Conservation (phyloP, 2,329 filamentous ascomycete genomes). For the Pyrenophora seminiperda region DNA sequence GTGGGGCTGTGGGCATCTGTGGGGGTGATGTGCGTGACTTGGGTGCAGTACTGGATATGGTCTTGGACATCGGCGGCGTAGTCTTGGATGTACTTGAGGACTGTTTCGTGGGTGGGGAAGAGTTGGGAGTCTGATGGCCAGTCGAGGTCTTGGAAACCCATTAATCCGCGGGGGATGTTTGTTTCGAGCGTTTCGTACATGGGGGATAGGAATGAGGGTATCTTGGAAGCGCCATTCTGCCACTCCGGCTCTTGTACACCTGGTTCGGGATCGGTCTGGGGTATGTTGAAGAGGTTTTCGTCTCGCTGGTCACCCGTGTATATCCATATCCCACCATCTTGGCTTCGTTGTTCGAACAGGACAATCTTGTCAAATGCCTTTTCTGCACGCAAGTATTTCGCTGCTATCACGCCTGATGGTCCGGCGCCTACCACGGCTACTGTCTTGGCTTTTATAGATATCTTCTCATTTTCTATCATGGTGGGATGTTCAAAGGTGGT, state of each 20-base stretch:
- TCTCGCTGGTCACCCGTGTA: constrained; percentile 63
- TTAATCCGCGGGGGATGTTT: constrained; percentile 81
- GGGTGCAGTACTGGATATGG: constrained; percentile 71
- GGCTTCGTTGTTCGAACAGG: constrained; percentile 79
- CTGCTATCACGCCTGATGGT: constrained; percentile 75
- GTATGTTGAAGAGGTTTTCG: constrained; percentile 58
- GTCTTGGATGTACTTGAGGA: constrained; percentile 73
- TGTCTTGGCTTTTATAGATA: constrained; percentile 54
- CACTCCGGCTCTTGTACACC: constrained; percentile 68
- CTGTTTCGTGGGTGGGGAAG: constrained; percentile 73
- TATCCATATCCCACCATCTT: constrained; percentile 85
- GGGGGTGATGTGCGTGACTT: constrained; percentile 65
- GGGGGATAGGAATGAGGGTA: constrained; percentile 75
- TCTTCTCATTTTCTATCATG: constrained; percentile 19
- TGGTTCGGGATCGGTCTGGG: constrained; percentile 68
- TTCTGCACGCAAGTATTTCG: constrained; percentile 77
- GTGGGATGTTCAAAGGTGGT: not conserved
- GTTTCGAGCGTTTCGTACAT: constrained; percentile 84
- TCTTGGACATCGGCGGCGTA: constrained; percentile 72
- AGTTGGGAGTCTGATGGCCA: constrained; percentile 70
- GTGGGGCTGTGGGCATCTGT: constrained; percentile 27
- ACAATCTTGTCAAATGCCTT: constrained; percentile 71
- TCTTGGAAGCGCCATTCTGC: constrained; percentile 28
- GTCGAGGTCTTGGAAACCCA: constrained; percentile 74
- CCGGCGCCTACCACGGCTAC: constrained; percentile 85